phyloP scores from a whole-genome alignment of 2,329 filamentous ascomycete genomes.

The Trichoderma polysporum region DNA sequence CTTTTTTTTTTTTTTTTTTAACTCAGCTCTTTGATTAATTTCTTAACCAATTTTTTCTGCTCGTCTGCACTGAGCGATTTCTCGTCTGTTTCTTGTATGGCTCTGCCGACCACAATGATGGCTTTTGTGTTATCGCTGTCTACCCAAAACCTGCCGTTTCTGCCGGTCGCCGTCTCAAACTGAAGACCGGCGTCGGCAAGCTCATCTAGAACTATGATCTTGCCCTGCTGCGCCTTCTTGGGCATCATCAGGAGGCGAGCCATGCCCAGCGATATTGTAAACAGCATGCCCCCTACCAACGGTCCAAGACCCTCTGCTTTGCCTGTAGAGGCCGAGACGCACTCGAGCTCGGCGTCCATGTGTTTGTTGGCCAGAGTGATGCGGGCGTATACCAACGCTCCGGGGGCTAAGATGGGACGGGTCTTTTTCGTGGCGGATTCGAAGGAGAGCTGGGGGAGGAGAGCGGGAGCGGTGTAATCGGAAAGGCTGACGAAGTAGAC shows the following conservation, averaged over 20 bases:
- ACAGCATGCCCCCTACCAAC: conserved; percentile 82
- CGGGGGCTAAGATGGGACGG: conserved; percentile 70
- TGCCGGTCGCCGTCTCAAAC: conserved; percentile 91
- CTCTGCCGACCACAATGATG: conserved; percentile 75
- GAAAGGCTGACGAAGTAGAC: conserved; percentile 78
- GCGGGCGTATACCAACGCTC: conserved; percentile 85
- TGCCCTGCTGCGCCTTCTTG: conserved; percentile 59
- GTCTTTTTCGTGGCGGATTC: conserved; percentile 92
- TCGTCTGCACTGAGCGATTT: conserved; percentile 60
- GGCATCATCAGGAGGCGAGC: conserved; percentile 74
- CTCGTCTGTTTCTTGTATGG: conserved; percentile 75
- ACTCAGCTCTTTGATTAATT: conserved; percentile 55
- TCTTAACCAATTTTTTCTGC: conserved; percentile 70
- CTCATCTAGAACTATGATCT: conserved; percentile 74
- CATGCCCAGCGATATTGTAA: conserved; percentile 75
- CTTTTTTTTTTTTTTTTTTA: neutral
- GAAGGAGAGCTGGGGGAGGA: conserved; percentile 86
- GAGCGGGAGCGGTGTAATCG: conserved; percentile 60
- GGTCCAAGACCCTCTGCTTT: conserved; percentile 87
- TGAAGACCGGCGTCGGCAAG: conserved; percentile 72
- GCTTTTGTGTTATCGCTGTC: conserved; percentile 72
- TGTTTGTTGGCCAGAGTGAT: conserved; percentile 75
- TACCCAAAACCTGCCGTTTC: conserved; percentile 92
- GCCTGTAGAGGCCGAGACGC: conserved; percentile 80
- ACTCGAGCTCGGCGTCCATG: conserved; percentile 88